Conservation (phyloP, 129 eudicot genomes). For the Helichrysum umbraculigerum region DNA sequence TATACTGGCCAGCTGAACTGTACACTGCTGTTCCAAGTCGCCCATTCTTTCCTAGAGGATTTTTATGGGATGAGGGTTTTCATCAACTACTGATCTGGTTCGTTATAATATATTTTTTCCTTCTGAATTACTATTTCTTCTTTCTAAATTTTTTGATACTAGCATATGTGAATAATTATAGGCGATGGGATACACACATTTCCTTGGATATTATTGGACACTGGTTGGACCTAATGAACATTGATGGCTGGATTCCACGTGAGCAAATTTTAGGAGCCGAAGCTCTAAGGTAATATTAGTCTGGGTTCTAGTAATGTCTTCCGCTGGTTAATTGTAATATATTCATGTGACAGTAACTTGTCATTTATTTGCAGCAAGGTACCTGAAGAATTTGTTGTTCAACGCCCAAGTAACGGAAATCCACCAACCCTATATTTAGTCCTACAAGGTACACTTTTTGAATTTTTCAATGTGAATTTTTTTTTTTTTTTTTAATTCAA, state of each 20-base stretch:
- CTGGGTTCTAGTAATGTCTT: not conserved
- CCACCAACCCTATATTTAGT: conserved; percentile 91
- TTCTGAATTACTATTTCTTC: not conserved
- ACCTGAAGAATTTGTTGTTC: conserved; percentile 85
- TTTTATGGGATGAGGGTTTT: conserved; percentile 99
- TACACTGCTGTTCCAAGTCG: conserved; percentile 99
- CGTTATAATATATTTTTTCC: conserved; percentile 26
- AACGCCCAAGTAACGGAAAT: conserved; percentile 91
- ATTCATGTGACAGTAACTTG: conserved; percentile 2
- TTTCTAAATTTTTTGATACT: not conserved
- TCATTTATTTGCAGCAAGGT: conserved; percentile 67
- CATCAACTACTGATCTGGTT: conserved; percentile 93
- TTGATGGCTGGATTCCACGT: conserved; percentile 99
- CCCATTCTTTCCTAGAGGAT: conserved; percentile 94
- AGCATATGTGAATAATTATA: conserved; percentile 25
- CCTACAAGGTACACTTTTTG: conserved; percentile 54
- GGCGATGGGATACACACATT: conserved; percentile 91
- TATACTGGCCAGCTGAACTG: conserved; percentile 96
- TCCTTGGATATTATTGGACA: conserved; percentile 93
- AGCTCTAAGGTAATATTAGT: conserved; percentile 71
- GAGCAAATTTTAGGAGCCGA: conserved; percentile 98
- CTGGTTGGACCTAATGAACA: conserved; percentile 96
- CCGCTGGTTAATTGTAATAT: not conserved
- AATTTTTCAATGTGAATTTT: no score
- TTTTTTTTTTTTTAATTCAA: no score